A percentile compares a stretch with the other conserved stretches of the same genome.
These are phyloP conservation scores for Musa beccarii DNA, from an alignment of 176 grass and related monocot species.

Conservation along the genomic window DNA sequence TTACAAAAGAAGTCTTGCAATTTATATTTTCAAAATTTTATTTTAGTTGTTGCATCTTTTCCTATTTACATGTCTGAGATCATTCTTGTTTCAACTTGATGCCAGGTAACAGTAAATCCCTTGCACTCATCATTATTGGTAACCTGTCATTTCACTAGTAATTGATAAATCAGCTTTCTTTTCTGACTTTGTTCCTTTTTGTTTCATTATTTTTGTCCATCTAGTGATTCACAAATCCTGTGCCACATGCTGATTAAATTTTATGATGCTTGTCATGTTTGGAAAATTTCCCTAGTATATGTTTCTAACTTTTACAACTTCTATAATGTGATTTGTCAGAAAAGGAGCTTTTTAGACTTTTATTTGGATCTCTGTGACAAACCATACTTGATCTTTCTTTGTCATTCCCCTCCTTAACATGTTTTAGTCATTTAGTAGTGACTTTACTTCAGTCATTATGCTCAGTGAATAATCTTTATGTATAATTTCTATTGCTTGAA, in stretches of 20 bases:
- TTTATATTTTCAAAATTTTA: background rate
- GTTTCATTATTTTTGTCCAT: background rate
- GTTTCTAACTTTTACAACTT: background rate
- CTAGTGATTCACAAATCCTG: no score
- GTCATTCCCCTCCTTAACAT: background rate
- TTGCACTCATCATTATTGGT: background rate
- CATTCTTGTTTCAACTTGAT: background rate
- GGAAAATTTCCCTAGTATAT: background rate
- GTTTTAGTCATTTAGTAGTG: background rate
- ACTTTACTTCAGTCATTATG: background rate
- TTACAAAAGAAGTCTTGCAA: background rate
- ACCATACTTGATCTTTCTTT: background rate
- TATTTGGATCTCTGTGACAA: background rate
- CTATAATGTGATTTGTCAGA: background rate
- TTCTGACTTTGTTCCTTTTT: background rate
- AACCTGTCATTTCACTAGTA: background rate
- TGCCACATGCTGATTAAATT: no score
- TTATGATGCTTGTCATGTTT: background rate
- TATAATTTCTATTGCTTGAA: no score
- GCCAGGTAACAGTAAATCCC: no score
- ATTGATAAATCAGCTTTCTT: background rate
- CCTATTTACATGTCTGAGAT: background rate
- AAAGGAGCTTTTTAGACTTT: background rate
- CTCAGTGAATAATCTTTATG: background rate
- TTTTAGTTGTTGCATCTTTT: background rate